phyloP scores from a whole-genome alignment of 208 protist species.

The Borovskyia barvae region DNA sequence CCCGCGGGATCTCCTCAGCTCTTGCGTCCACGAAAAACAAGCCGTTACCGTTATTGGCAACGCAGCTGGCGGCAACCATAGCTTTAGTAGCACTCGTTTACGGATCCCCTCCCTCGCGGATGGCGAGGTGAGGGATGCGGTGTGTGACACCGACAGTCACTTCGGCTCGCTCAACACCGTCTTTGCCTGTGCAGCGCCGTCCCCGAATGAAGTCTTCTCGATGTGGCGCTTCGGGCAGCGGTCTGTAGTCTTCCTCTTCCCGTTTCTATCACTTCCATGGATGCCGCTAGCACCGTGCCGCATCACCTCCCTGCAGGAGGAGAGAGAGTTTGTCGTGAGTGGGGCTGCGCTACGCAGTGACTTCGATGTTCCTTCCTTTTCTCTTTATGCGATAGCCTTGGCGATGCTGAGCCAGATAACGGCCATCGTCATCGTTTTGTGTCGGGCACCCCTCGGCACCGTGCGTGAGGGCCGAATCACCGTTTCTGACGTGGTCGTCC shows the following conservation, averaged over 20 bases:
- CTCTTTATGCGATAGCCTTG: slow-evolving; percentile 39
- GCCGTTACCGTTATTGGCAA: not conserved
- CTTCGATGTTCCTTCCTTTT: slow-evolving; percentile 57
- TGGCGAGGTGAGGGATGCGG: slow-evolving; percentile 8
- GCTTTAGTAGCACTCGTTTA: slow-evolving; percentile 15
- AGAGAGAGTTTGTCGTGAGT: slow-evolving; percentile 82
- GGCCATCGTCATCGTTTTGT: slow-evolving; percentile 52
- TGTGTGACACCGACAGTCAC: not conserved
- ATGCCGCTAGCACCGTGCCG: slow-evolving; percentile 50
- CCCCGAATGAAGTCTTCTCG: slow-evolving; percentile 52
- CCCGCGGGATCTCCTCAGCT: slow-evolving; percentile 15
- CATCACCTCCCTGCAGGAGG: slow-evolving; percentile 57
- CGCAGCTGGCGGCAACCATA: slow-evolving; percentile 5
- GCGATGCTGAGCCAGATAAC: slow-evolving; percentile 48
- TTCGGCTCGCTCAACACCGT: slow-evolving; percentile 32
- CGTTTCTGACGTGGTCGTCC: slow-evolving; percentile 58
- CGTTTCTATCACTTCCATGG: slow-evolving; percentile 65
- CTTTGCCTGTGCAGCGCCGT: slow-evolving; percentile 55
- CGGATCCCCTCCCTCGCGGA: slow-evolving; percentile 15
- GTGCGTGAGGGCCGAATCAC: slow-evolving; percentile 48
- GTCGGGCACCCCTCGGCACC: slow-evolving; percentile 34
- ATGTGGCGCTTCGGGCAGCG: slow-evolving; percentile 29
- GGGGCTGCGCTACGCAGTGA: slow-evolving; percentile 61
- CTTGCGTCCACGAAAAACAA: not conserved
- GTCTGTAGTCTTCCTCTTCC: slow-evolving; percentile 65